Percentiles rank a stretch among this genome's conserved stretches.
Evolutionary conservation across 805 yeast genomes (phyloP).

Genomic region (Candida peoriensis): DNA sequence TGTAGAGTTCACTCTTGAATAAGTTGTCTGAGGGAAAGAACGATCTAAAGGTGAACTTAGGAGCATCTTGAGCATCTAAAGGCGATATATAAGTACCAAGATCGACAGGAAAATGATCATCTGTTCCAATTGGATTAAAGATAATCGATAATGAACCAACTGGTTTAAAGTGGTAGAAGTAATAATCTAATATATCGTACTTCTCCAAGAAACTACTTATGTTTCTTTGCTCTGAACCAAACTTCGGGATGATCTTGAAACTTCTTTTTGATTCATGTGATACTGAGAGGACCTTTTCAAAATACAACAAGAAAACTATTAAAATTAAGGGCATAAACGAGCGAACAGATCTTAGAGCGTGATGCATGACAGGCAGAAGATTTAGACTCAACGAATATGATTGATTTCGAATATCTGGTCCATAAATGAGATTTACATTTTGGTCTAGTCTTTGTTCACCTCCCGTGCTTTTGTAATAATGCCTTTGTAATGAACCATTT

Average conservation of each 20-base stretch:
- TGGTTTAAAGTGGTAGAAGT: constrained; percentile 16
- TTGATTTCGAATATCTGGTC: no score
- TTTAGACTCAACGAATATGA: no score
- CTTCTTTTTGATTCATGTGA: constrained; percentile 1
- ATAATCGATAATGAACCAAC: constrained; percentile 12
- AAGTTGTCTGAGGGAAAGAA: constrained; percentile 9
- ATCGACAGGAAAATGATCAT: constrained; percentile 7
- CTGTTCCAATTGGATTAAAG: constrained; percentile 5
- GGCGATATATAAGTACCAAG: constrained; percentile 20
- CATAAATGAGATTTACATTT: no score
- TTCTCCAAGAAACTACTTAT: constrained; percentile 1
- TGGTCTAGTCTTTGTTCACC: no score
- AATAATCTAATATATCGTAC: constrained; percentile 3
- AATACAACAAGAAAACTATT: no score
- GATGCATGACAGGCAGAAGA: no score
- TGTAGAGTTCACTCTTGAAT: constrained; percentile 8
- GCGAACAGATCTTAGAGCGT: no score
- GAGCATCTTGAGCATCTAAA: constrained; percentile 10
- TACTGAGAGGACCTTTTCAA: no score
- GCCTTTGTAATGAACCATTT: no score
- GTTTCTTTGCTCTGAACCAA: background rate
- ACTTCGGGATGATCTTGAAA: constrained; percentile 3
- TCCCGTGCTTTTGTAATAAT: no score
- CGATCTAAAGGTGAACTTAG: constrained; percentile 11
- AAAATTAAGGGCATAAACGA: no score